Base-by-base conservation (phyloP, 192 early-diverging fungal genomes). In the Backusella westeae region DNA sequence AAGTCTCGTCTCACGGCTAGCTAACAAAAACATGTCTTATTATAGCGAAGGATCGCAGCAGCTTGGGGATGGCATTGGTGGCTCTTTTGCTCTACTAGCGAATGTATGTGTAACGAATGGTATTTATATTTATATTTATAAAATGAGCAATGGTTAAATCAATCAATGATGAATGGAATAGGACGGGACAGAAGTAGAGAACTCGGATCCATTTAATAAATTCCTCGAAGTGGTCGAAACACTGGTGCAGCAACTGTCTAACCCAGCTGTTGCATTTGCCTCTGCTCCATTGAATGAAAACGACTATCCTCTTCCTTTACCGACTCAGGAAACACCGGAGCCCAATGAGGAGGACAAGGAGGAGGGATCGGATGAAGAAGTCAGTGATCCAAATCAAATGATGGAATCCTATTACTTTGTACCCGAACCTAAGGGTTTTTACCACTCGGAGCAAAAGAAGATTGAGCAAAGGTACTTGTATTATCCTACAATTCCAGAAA, bases 151-250 rank as follows among this genome's bases (percentile, higher is more conserved):
- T 69, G 34, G 8, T 17, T 9, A 7, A 73, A 39, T 12, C 8
- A 63, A 23, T 23, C 49, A 26, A 26, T 10, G 38, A 23, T 21
- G 8, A 29, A 63, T 29, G 21, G 4, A 35, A 44, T 21, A 70
- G 23, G 66, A 88, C 41, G 89, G 91, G 14, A 88, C 71, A 38
- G 53, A 73, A 12, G 67, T 88, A 52, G 90, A 92, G 29, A 89
- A 90, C 35, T 82, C 90, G n/a, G 94, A 93, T 84, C 94, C 94
- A 19, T 95, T 95, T 78, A 91, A 93, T 77, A 92, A 90, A 71
- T 95, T 95, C 68, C 92, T 91, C 88, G 88, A 93, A 41, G 90
- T 85, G 8, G 91, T 95, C 6, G 91, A 94, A 73, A 88, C 84
- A 42, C 71, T 95, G 21, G 89, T 95, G 0, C 85, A 89, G n/a